phyloP scores from a whole-genome alignment of 768 basidiomycete species.

The Boletus patriciae region DNA sequence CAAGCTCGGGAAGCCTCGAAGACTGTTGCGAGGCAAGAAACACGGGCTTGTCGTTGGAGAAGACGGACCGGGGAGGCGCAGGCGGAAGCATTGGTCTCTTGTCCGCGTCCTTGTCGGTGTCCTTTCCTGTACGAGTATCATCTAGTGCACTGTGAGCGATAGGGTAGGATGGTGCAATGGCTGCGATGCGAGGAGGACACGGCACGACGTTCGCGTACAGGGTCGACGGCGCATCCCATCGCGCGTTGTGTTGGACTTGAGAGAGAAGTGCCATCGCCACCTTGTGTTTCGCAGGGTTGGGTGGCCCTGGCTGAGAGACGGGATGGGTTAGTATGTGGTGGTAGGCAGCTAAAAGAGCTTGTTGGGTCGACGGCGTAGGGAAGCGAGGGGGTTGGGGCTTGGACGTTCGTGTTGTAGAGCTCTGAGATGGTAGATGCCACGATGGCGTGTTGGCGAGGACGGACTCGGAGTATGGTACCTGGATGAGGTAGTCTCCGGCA shows the following conservation, averaged over 20 bases:
- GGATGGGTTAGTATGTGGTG: slow-evolving; percentile 78
- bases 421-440: slow-evolving; percentile 63
- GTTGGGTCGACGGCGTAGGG: slow-evolving; percentile 58
- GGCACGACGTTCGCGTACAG: slow-evolving; percentile 60
- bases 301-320: slow-evolving; percentile 46
- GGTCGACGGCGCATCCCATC: slow-evolving; percentile 71
- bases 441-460: slow-evolving; percentile 62
- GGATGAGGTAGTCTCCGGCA: slow-evolving; percentile 68
- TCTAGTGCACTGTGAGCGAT: slow-evolving; percentile 40
- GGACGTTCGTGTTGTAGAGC: slow-evolving; percentile 26
- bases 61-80: slow-evolving; percentile 40
- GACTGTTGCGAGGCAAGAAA: slow-evolving; percentile 64
- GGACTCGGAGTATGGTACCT: slow-evolving; percentile 74
- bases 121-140: slow-evolving; percentile 39
- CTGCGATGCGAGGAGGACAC: slow-evolving; percentile 58
- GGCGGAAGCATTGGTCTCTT: slow-evolving; percentile 34
- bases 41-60: slow-evolving; percentile 52
- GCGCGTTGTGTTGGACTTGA: slow-evolving; percentile 53
- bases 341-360: slow-evolving; percentile 64
- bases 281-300: slow-evolving; percentile 67
- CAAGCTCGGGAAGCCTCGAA: slow-evolving; percentile 65
- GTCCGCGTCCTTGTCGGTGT: slow-evolving; percentile 56
- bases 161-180: slow-evolving; percentile 68
- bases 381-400: slow-evolving; percentile 31
- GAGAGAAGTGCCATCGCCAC: slow-evolving; percentile 71